A percentile compares a stretch with the other conserved stretches of the same genome.
Conservation (phyloP, 495 filamentous ascomycete species). For the Platismatia glauca region DNA sequence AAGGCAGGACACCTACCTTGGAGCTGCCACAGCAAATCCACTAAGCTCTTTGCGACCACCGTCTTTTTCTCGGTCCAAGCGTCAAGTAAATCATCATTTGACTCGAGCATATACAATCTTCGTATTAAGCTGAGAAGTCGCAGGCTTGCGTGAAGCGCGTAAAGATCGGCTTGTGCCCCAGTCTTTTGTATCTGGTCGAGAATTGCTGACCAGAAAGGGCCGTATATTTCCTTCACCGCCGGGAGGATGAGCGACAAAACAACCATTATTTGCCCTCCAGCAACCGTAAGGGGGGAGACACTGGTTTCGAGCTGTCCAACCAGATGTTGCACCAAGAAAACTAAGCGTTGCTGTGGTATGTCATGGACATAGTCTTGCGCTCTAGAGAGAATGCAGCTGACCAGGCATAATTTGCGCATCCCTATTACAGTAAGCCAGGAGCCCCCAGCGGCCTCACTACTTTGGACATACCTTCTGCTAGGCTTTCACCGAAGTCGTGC, state of each 20-base stretch:
- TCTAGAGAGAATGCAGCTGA: constrained; percentile 49
- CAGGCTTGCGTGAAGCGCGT: constrained; percentile 59
- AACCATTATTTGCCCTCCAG: constrained; percentile 46
- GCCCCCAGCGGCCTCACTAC: background rate
- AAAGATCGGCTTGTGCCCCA: constrained; percentile 45
- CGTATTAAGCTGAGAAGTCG: constrained; percentile 57
- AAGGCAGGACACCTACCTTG: constrained; percentile 11
- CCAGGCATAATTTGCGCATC: constrained; percentile 44
- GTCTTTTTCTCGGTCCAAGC: constrained; percentile 47
- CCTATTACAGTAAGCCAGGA: constrained; percentile 30
- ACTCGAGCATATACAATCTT: constrained; percentile 43
- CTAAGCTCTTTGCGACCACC: constrained; percentile 45
- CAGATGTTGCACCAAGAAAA: constrained; percentile 75
- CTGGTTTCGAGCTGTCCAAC: constrained; percentile 56
- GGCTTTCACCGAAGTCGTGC: constrained; percentile 34
- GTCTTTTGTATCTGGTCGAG: constrained; percentile 48
- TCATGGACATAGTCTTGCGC: constrained; percentile 41
- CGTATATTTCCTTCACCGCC: constrained; percentile 66
- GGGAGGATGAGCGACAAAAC: constrained; percentile 58
- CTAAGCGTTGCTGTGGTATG: constrained; percentile 68
- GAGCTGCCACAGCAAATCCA: constrained; percentile 47
- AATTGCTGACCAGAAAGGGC: constrained; percentile 69
- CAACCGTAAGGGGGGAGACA: constrained; percentile 27
- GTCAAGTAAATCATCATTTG: constrained; percentile 82
- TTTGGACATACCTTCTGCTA: constrained; percentile 34